phyloP scores from a whole-genome alignment of 2,329 filamentous ascomycete genomes.

The Cadophora malorum region DNA sequence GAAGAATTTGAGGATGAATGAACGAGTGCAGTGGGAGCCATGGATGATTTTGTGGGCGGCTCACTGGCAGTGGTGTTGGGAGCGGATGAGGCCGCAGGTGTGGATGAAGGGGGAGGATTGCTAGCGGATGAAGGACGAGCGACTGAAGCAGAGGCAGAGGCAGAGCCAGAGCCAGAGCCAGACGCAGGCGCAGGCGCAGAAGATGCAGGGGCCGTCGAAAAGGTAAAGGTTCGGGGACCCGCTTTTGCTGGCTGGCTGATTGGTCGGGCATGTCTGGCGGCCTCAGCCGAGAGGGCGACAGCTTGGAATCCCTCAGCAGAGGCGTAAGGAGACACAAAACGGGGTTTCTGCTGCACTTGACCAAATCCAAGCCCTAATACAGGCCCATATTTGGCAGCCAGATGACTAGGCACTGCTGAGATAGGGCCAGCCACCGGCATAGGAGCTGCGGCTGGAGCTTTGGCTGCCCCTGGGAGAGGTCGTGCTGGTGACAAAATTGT shows the following conservation, averaged over 20 bases:
- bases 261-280: constrained; percentile 38
- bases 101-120: constrained; percentile 28
- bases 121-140: constrained; percentile 14
- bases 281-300: constrained; percentile 40
- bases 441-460: background rate
- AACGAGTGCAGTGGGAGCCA: constrained; percentile 31
- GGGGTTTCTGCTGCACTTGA: constrained; percentile 24
- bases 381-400: constrained; percentile 6
- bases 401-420: constrained; percentile 4
- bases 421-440: background rate
- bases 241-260: constrained; percentile 35
- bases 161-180: constrained; percentile 26
- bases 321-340: constrained; percentile 35
- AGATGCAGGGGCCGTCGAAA: constrained; percentile 36
- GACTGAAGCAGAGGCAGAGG: constrained; percentile 23
- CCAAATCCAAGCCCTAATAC: constrained; percentile 27
- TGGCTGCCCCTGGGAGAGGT: background rate
- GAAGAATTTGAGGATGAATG: constrained; percentile 25
- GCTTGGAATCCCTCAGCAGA: constrained; percentile 37
- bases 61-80: constrained; percentile 25
- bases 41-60: constrained; percentile 24
- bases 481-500: constrained; percentile 14
- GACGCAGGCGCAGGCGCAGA: constrained; percentile 24
- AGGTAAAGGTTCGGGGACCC: constrained; percentile 40
- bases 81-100: constrained; percentile 26